phyloP scores from a whole-genome alignment of 345 rosid genomes.

The Luvunga scandens region DNA sequence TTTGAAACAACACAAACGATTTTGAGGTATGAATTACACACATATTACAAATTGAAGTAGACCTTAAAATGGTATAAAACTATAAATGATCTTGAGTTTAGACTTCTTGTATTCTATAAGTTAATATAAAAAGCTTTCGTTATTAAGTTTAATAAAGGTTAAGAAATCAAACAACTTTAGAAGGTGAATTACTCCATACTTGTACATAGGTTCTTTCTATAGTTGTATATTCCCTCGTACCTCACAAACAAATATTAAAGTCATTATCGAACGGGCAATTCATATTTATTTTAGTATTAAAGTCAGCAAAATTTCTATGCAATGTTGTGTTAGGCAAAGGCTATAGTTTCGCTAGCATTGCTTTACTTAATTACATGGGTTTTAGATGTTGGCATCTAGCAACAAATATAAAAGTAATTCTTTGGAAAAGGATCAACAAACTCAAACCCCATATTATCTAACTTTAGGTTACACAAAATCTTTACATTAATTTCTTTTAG shows the following conservation, averaged over 20 bases:
- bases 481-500: conserved; percentile 33
- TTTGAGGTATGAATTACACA: neutral
- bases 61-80: neutral
- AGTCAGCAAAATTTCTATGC: conserved; percentile 12
- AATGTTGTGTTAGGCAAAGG: conserved; percentile 4
- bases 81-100: neutral
- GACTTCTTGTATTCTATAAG: neutral
- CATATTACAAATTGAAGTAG: no score
- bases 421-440: conserved; percentile 42
- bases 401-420: conserved; percentile 20
- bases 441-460: conserved; percentile 33
- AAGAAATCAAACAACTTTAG: neutral
- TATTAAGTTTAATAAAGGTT: conserved; percentile 8
- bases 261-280: neutral
- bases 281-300: neutral
- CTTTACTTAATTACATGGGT: conserved; percentile 6
- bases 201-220: neutral
- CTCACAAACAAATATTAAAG: neutral
- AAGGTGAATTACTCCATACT: neutral
- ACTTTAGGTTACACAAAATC: conserved; percentile 52
- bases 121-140: neutral
- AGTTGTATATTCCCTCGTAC: conserved; percentile 1
- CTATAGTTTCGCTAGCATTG: neutral
- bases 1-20: neutral
- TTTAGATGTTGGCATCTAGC: conserved; percentile 30